These are phyloP conservation scores for Lathyrus aphaca DNA, from an alignment of 306 rosid genomes.

Conservation along the genomic window DNA sequence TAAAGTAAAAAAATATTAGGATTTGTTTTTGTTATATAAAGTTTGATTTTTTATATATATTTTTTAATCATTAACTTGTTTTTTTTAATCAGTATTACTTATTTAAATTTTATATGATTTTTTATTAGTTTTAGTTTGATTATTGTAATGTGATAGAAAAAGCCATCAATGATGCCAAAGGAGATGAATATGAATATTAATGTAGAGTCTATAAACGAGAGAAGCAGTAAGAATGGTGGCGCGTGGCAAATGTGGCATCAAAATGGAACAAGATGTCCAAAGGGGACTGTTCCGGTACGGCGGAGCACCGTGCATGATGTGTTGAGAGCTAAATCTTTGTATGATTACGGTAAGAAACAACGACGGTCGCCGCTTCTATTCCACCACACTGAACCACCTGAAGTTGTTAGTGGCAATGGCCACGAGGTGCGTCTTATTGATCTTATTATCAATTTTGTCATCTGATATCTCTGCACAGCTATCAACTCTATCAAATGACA, in stretches of 20 bases:
- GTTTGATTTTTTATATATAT: too few relatives aligned
- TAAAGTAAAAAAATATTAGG: too few relatives aligned
- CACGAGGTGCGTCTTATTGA: slow-evolving; percentile 64
- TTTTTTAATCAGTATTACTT: too few relatives aligned
- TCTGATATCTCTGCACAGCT: too few relatives aligned
- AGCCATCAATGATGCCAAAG: slow-evolving; percentile 61
- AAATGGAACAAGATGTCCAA: slow-evolving; percentile 81
- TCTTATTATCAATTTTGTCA: too few relatives aligned
- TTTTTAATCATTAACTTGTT: too few relatives aligned
- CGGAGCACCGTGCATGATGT: slow-evolving; percentile 67
- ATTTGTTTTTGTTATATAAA: too few relatives aligned
- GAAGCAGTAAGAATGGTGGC: not conserved
- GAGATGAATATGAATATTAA: slow-evolving; percentile 32
- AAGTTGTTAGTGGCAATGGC: slow-evolving; percentile 72
- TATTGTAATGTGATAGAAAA: slow-evolving; percentile 50
- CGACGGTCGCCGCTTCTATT: not conserved
- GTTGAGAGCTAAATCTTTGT: slow-evolving; percentile 79
- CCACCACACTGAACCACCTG: slow-evolving; percentile 59
- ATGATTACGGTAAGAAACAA: slow-evolving; percentile 77
- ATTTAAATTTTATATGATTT: too few relatives aligned
- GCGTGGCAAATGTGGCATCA: slow-evolving; percentile 81
- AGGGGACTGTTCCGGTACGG: slow-evolving; percentile 83
- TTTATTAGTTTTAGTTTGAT: not conserved
- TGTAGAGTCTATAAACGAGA: not conserved
- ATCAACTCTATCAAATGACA: too few relatives aligned